Evolutionary conservation across 2,329 filamentous ascomycete species (phyloP).

Genomic region (Akanthomyces uredinophilus): DNA sequence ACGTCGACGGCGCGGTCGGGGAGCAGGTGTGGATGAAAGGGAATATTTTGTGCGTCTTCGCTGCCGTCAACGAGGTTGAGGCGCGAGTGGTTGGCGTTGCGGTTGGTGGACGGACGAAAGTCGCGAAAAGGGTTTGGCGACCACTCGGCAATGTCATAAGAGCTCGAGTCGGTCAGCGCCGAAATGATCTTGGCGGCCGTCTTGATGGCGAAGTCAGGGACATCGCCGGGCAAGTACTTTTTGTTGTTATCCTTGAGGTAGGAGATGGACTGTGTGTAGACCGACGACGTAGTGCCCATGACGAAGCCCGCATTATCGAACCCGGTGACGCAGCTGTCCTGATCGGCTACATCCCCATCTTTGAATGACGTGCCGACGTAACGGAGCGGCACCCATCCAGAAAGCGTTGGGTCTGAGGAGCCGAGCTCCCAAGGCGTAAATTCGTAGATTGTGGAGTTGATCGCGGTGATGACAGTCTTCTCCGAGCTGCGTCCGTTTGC

Average conservation of each 20-base stretch:
- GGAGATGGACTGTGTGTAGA: constrained; percentile 77
- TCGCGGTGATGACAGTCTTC: constrained; percentile 44
- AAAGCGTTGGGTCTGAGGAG: constrained; percentile 67
- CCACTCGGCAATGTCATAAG: constrained; percentile 69
- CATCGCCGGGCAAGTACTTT: constrained; percentile 25
- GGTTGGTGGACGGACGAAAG: constrained; percentile 56
- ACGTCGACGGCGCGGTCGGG: constrained; percentile 68
- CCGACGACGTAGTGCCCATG: constrained; percentile 78
- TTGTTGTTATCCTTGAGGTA: constrained; percentile 40
- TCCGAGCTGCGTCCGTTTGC: constrained; percentile 62
- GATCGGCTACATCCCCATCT: constrained; percentile 50
- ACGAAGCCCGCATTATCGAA: constrained; percentile 80
- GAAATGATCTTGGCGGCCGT: constrained; percentile 49
- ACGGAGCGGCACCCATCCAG: constrained; percentile 63
- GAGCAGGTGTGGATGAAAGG: constrained; percentile 72
- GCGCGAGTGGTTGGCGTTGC: constrained; percentile 44
- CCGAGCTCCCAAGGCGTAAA: constrained; percentile 79
- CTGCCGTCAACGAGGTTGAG: constrained; percentile 76
- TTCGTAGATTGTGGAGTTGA: constrained; percentile 72
- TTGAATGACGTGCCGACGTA: constrained; percentile 71
- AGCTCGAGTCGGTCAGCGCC: constrained; percentile 45
- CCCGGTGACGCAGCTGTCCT: constrained; percentile 63
- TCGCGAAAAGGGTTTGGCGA: constrained; percentile 68
- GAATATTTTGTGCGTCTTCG: constrained; percentile 73
- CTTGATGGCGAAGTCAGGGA: constrained; percentile 45